Evolutionary conservation across 2,329 filamentous ascomycete genomes (phyloP), one percentile per base, ranked within the genome.

Genomic region (Cladosporium sp.): DNA sequence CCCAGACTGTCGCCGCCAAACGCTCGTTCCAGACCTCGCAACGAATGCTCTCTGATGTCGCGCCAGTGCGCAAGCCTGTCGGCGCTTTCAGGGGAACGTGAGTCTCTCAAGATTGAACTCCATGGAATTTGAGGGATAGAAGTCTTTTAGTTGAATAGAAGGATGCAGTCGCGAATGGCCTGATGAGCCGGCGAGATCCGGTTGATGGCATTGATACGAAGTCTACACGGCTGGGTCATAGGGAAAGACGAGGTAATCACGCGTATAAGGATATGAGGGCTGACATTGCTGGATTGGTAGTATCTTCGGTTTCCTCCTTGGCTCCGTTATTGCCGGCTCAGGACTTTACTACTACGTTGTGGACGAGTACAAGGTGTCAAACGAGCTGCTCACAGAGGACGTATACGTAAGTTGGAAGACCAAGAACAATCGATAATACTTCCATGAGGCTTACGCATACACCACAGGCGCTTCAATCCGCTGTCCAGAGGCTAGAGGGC

Each of bases 331-430:
- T 55, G 87, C 92, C 45, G 92, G 91, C 69, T 84, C 83, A 55
- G 88, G 85, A 60, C 88, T 95, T 68, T 97, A 97, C 79, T 92
- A 90, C 74, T 97, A 97, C 75, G 84, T 96, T 65, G 79, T 97
- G 68, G 86, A 93, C 73, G 92, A 97, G 76, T 97, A 97, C 81
- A 91, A 92, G 78, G 82, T 92, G 43, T 90, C 91, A 67, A 97
- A 97, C 79, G 90, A 96, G 77, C 83, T 97, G 71, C 80, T 97
- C 76, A 93, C 88, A 61, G 92, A 96, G 77, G 93, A 97, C 76
- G 96, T 97, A 74, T 93, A 93, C 77, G 93, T 97, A 84, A 76
- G 90, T 88, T 60, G 37, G 20, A 34, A 2, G 15, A 22, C 51
- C n/a, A 28, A 2, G n/a, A 43, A 12, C 50, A 36, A 42, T 19